Evolutionary conservation across 306 rosid species (phyloP).

Genomic region (Malus sieversii): DNA sequence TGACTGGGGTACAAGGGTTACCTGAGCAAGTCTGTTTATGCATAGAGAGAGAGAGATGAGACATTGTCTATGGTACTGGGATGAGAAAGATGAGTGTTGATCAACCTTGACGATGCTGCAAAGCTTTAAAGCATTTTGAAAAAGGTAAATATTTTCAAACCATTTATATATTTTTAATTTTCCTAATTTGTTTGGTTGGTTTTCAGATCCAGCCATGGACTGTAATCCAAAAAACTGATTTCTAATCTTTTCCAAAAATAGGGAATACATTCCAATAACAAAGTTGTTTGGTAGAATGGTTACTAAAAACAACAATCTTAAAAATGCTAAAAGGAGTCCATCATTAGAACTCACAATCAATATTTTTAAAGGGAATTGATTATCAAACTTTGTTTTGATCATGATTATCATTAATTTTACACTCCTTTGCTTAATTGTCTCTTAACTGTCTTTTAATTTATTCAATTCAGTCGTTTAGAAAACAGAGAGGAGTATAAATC

Average conservation of each 20-base stretch:
- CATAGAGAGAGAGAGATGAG: background rate
- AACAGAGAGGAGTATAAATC: background rate
- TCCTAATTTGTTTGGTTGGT: background rate
- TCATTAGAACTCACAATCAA: background rate
- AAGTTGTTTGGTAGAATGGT: background rate
- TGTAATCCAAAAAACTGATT: background rate
- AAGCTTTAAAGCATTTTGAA: background rate
- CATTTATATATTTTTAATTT: background rate
- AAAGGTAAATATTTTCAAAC: background rate
- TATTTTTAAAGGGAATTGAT: background rate
- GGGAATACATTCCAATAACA: background rate
- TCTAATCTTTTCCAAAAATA: background rate
- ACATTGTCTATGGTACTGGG: background rate
- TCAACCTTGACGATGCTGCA: background rate
- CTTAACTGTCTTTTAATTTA: background rate
- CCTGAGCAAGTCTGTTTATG: background rate
- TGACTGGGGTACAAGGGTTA: background rate
- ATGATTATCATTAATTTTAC: background rate
- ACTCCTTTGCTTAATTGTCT: background rate
- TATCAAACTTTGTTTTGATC: background rate
- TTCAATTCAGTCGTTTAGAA: too few relatives aligned
- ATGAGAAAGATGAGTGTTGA: background rate
- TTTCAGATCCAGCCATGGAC: conserved; percentile 17
- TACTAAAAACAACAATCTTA: background rate
- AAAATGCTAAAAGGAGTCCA: background rate